These are phyloP conservation scores for Gnetum montanum DNA, from an alignment of 75 land plant species.

Conservation along the genomic window DNA sequence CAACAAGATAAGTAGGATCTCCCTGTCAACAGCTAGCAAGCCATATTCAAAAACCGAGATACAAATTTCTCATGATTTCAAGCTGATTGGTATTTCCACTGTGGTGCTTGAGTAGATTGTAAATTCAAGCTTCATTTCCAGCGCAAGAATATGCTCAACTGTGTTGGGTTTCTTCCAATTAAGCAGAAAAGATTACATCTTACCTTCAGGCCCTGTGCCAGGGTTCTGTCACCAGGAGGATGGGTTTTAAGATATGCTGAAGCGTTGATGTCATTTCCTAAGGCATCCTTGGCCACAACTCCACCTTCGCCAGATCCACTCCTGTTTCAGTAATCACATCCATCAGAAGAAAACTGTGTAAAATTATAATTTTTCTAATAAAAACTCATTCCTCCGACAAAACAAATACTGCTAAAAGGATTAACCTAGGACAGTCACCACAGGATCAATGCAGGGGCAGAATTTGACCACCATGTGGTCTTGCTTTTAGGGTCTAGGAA, in stretches of 20 bases:
- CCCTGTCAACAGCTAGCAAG: conserved; percentile 70
- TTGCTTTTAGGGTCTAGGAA: too few relatives aligned
- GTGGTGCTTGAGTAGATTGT: background rate
- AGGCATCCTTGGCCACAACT: conserved; percentile 77
- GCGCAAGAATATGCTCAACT: too few relatives aligned
- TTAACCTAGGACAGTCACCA: conserved; percentile 1
- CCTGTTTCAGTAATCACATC: background rate
- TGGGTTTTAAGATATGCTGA: conserved; percentile 78
- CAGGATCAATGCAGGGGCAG: background rate
- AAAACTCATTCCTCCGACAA: background rate
- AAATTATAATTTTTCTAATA: background rate
- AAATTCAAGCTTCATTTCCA: background rate
- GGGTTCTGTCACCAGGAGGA: conserved; percentile 80
- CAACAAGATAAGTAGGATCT: conserved; percentile 96
- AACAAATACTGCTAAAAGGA: background rate
- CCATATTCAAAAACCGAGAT: too few relatives aligned
- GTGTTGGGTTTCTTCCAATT: too few relatives aligned
- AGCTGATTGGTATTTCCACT: background rate
- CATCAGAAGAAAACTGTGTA: background rate
- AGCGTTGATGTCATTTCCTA: conserved; percentile 79
- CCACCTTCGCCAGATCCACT: conserved; percentile 65
- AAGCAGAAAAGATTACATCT: too few relatives aligned
- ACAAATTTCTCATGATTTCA: background rate
- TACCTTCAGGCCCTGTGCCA: conserved; percentile 90
- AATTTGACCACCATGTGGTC: too few relatives aligned